These are phyloP conservation scores for Pythium sp. DNA, from an alignment of 352 stramenopile species.

Conservation along the genomic window DNA sequence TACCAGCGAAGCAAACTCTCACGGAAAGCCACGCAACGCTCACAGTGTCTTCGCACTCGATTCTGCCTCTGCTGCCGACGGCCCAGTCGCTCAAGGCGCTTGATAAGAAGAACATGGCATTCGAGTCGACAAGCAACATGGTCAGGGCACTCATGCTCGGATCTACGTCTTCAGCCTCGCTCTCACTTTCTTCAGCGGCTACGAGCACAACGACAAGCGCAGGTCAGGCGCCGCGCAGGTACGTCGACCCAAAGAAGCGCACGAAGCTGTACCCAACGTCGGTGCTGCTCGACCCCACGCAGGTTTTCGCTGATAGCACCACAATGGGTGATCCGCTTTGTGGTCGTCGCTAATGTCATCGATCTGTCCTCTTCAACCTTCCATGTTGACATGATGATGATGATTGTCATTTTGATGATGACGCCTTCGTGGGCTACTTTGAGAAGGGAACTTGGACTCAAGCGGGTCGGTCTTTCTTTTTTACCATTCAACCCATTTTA, in stretches of 20 bases:
- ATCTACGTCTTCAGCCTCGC: conserved; percentile 9
- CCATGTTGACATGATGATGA: no score
- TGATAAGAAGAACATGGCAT: neutral
- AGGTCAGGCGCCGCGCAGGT: conserved; percentile 11
- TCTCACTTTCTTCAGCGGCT: conserved; percentile 12
- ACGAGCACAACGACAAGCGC: neutral
- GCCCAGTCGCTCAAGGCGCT: neutral
- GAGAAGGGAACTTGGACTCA: no score
- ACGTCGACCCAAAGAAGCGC: conserved; percentile 19
- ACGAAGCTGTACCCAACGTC: conserved; percentile 23
- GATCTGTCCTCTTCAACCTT: no score
- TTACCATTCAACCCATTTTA: no score
- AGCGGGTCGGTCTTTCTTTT: no score
- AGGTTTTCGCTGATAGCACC: conserved; percentile 7
- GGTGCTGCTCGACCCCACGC: conserved; percentile 25
- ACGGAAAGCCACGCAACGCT: conserved; percentile 6
- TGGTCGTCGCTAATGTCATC: no score
- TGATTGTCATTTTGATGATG: no score
- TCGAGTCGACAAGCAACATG: conserved; percentile 27
- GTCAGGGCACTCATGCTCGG: conserved; percentile 31
- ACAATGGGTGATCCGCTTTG: no score
- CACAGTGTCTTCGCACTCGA: conserved; percentile 16
- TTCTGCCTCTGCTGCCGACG: conserved; percentile 15
- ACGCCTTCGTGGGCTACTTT: no score
- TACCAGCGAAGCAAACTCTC: neutral